A percentile compares a stretch with the other conserved stretches of the same genome.
Conservation (phyloP, 176 grass and related monocot species). For the Typha latifolia region DNA sequence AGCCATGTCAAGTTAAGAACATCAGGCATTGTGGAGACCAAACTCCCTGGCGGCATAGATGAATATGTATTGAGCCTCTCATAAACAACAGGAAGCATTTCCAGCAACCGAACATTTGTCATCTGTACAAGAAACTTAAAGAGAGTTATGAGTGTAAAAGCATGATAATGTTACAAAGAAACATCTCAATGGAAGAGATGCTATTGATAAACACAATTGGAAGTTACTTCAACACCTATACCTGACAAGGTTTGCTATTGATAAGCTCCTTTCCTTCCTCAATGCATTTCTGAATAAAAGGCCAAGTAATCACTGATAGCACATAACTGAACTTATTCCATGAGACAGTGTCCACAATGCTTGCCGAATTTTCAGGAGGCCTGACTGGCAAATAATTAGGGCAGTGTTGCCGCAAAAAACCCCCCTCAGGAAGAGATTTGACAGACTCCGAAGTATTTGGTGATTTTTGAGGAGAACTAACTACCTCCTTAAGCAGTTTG, state of each 20-base stretch:
- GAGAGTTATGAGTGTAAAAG: neutral
- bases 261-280: constrained; percentile 52
- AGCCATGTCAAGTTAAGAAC: constrained; percentile 52
- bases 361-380: constrained; percentile 25
- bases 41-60: constrained; percentile 20
- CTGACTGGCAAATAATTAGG: constrained; percentile 20
- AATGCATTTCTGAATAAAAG: constrained; percentile 66
- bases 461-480: constrained; percentile 36
- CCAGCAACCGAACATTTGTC: constrained; percentile 72
- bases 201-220: neutral
- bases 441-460: constrained; percentile 19
- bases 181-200: neutral
- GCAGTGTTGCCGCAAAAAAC: constrained; percentile 60
- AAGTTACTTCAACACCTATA: constrained; percentile 23
- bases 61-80: constrained; percentile 34
- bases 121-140: constrained; percentile 50
- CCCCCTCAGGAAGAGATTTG: constrained; percentile 53
- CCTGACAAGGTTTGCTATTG: constrained; percentile 67
- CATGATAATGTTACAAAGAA: neutral
- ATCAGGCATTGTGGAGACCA: constrained; percentile 17
- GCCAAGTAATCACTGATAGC: constrained; percentile 61
- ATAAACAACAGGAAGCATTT: constrained; percentile 70
- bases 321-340: constrained; percentile 80
- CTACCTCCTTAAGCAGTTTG: constrained; percentile 82
- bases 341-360: constrained; percentile 45